Evolutionary conservation across 352 stramenopile species (phyloP), one percentile per base, ranked within the genome.

Genomic region (Globisporangium radiosum): DNA sequence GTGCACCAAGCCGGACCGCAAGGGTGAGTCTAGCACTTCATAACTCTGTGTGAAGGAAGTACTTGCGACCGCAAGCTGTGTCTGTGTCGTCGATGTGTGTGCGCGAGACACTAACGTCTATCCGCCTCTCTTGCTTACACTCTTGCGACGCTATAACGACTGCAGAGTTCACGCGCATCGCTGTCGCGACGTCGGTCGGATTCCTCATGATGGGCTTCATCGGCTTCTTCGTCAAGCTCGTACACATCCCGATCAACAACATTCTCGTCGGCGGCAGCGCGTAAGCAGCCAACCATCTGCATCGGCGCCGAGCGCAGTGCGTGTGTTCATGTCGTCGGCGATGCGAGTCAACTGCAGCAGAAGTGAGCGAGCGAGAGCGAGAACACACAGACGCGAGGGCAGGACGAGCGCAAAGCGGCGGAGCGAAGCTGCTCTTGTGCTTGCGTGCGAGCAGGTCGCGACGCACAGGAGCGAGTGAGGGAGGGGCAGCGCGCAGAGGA

Each of bases 171-270:
- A 90, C 91, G 54, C 78, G 83, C 54, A 98, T 99, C 71, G 94
- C 96, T 47, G 88, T 82, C 60, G 94, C 96, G 51, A 98, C 96
- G 59, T 92, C 90, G 47, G 78, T 99, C 71, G 96, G 97, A 59
- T 99, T 99, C 78, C 75, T 99, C 57, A 97, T 99, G 70, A 99
- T 99, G 96, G 96, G 97, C 69, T 98, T 99, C 76, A 98, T 99
- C 73, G 97, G 97, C 61, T 99, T 99, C 88, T 99, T 99, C 76
- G 96, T 99, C 64, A 99, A 99, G 89, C 90, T 99, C 58, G 92
- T 99, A 72, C 97, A 99, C 86, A 99, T 99, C 70, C 97, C 97
- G 47, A 99, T 99, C 82, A 99, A 99, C 89, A 99, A 99, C 85
- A 99, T 99, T 82, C 85, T 99, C 42, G 91, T 98, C 62, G 92